A percentile compares a stretch with the other conserved stretches of the same genome.
Evolutionary conservation across 1,284 basidiomycete species (phyloP).

Genomic region (Sporisorium reilianum): DNA sequence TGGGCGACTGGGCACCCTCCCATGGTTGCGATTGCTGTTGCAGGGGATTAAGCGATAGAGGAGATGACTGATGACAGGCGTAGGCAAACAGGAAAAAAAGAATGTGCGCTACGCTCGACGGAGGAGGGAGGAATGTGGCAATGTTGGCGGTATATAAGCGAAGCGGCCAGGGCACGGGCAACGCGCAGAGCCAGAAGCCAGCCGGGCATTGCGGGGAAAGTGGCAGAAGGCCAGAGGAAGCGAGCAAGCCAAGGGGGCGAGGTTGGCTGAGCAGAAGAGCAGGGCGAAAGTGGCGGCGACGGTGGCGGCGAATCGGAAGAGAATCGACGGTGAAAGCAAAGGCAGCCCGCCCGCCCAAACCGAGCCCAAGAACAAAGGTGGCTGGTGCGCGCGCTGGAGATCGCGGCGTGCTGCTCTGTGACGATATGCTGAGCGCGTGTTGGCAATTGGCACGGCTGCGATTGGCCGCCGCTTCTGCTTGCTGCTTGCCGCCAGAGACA

Average conservation of each 20-base stretch:
- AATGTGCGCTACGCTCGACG: too few species aligned
- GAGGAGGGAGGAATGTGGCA: neutral
- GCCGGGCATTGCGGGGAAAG: constrained; percentile 14
- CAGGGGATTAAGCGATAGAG: neutral
- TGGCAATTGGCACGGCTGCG: neutral
- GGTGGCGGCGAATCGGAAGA: neutral
- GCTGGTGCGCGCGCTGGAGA: constrained; percentile 16
- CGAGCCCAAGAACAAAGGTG: neutral
- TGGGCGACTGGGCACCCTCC: constrained; percentile 46
- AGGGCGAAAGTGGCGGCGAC: neutral
- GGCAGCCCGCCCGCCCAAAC: neutral
- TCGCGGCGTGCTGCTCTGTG: too few species aligned
- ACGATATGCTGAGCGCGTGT: too few species aligned
- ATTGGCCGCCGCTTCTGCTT: constrained; percentile 10
- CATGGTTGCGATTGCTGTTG: constrained; percentile 13
- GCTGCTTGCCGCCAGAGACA: neutral
- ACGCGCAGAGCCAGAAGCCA: too few species aligned
- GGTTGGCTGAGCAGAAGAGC: neutral
- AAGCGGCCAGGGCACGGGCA: too few species aligned
- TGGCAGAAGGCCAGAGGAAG: constrained; percentile 9
- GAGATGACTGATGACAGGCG: constrained; percentile 10
- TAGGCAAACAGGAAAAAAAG: constrained; percentile 2
- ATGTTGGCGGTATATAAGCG: too few species aligned
- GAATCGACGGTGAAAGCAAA: neutral
- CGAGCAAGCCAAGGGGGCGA: neutral